Evolutionary conservation across 1,284 basidiomycete species (phyloP).

Genomic region (Trametes pubescens): DNA sequence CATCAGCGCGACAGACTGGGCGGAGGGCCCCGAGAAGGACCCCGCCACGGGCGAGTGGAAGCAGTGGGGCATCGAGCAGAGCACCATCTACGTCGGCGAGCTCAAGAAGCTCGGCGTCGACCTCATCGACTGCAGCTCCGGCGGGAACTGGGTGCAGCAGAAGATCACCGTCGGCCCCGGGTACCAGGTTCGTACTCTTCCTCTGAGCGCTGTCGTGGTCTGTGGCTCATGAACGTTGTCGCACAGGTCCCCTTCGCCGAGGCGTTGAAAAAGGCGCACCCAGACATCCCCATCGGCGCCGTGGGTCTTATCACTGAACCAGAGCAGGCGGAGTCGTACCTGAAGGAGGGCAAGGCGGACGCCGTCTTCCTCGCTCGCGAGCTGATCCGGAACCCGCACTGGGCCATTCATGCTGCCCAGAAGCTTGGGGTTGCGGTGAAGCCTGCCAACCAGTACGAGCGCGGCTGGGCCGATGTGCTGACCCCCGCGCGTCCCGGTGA

Average conservation of each 20-base stretch:
- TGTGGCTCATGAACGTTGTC: not conserved
- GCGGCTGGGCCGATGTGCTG: conserved; percentile 63
- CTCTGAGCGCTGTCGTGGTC: not conserved
- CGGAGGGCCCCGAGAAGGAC: conserved; percentile 70
- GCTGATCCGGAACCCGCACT: conserved; percentile 66
- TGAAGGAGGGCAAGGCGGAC: conserved; percentile 73
- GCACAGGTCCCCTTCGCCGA: conserved; percentile 73
- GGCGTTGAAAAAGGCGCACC: conserved; percentile 69
- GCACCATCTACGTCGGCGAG: conserved; percentile 62
- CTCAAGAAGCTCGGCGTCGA: conserved; percentile 73
- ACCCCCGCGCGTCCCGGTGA: conserved; percentile 36
- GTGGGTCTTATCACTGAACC: conserved; percentile 82
- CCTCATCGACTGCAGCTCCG: conserved; percentile 74
- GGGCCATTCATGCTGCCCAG: conserved; percentile 61
- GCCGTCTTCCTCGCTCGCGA: conserved; percentile 75
- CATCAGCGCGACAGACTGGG: conserved; percentile 82
- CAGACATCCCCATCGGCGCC: conserved; percentile 62
- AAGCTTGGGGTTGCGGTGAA: conserved; percentile 66
- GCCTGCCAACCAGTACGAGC: conserved; percentile 71
- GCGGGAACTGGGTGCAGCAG: conserved; percentile 73
- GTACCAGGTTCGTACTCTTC: conserved; percentile 62
- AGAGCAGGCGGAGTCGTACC: conserved; percentile 69
- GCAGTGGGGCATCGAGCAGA: conserved; percentile 84
- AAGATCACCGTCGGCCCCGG: conserved; percentile 65
- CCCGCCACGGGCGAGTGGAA: conserved; percentile 61